Base-by-base conservation (phyloP, 2,329 filamentous ascomycete species). In the Penicillium fuscoglaucum region DNA sequence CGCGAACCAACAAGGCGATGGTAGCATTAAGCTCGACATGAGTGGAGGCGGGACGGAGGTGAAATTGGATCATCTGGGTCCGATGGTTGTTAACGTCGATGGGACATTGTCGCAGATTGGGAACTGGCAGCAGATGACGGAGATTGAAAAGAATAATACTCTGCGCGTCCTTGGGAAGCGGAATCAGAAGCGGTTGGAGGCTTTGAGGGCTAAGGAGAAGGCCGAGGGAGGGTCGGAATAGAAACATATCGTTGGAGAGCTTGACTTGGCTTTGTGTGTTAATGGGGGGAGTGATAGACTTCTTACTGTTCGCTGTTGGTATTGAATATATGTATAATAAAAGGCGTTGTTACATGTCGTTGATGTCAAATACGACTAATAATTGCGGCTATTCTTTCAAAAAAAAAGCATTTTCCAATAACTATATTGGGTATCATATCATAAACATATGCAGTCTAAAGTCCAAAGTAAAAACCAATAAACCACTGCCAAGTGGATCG, bases 21-120 rank as follows among this genome's bases (percentile, higher is more conserved):
- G 46, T 76, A 83, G 88, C 46, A 91, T 95, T 79, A 96, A 89
- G 87, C 90, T 95, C 70, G 93, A 98, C 71, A 75, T 84, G 29
- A 69, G 70, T 43, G 61, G 63, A 9, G 66, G 68, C 29, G 69
- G 70, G 10, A 68, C 75, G 15, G 71, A 71, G 1, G 80, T 89
- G 44, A 84, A 82, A 50, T 82, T 92, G 9, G 87, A 90, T 68
- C 82, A 85, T 60, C 77, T 92, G 26, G 89, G 90, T 0, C 90
- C 90, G 1, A 79, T 92, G 66, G 88, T 93, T 1, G 86, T 92
- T 55, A 89, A 91, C 72, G 78, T 80, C 60, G 87, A 93, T 72
- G 90, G 90, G 21, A 87, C 87, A 9, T 73, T 91, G 65, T 86
- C 86, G 57, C 82, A 89, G 35, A 89, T 93, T 66, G 76, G 82